Evolutionary conservation across 768 basidiomycete genomes (phyloP).

Genomic region (Lactarius sanguifluus): DNA sequence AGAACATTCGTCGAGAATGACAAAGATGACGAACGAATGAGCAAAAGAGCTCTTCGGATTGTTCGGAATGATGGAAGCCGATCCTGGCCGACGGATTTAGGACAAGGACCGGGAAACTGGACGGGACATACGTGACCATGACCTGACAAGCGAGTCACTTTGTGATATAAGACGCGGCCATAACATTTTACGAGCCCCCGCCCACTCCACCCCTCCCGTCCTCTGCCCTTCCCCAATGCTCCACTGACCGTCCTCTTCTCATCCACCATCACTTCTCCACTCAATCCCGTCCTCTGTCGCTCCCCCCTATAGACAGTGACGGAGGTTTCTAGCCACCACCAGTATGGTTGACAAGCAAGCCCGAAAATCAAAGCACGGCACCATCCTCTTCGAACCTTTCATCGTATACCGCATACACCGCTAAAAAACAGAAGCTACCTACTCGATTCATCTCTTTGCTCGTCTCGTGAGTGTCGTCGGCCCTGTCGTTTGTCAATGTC

Average conservation of each 20-base stretch:
- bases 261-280: conserved; percentile 28
- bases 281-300: conserved; percentile 30
- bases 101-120: conserved; percentile 4
- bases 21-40: conserved; percentile 25
- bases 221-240: conserved; percentile 37
- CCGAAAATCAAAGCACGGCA: conserved; percentile 81
- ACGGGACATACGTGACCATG: conserved; percentile 1
- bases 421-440: conserved; percentile 37
- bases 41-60: conserved; percentile 16
- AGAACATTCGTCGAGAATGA: neutral
- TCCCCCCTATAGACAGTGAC: conserved; percentile 25
- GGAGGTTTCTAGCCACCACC: conserved; percentile 35
- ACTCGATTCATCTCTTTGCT: conserved; percentile 21
- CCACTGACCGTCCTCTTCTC: conserved; percentile 37
- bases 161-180: conserved; percentile 26
- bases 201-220: conserved; percentile 28
- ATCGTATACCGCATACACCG: conserved; percentile 85
- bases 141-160: conserved; percentile 20
- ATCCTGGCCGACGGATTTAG: conserved; percentile 13
- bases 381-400: conserved; percentile 83
- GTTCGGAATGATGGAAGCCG: conserved; percentile 26
- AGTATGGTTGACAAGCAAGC: conserved; percentile 84
- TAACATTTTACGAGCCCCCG: conserved; percentile 35
- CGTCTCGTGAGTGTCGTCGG: conserved; percentile 16
- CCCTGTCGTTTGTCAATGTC: conserved; percentile 11